phyloP scores from a whole-genome alignment of 2,329 filamentous ascomycete genomes.

The Fusarium sp. region DNA sequence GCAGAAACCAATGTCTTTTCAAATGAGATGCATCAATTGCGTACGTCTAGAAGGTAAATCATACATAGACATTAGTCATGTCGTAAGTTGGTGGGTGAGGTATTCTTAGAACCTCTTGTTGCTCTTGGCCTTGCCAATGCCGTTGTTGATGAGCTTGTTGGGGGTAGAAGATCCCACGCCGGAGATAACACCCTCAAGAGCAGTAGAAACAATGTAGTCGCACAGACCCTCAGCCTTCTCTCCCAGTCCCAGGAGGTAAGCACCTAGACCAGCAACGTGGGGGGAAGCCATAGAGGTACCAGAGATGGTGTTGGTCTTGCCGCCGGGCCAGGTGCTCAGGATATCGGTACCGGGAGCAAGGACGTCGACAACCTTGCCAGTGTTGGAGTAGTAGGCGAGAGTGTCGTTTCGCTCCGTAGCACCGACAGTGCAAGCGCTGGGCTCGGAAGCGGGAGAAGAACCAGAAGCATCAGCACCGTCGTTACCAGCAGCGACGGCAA shows the following conservation, averaged over 20 bases:
- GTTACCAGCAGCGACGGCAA: slow-evolving; percentile 72
- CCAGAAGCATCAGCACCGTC: slow-evolving; percentile 59
- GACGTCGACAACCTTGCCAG: slow-evolving; percentile 64
- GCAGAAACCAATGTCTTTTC: too few relatives aligned
- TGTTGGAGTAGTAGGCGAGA: slow-evolving; percentile 68
- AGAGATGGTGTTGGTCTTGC: slow-evolving; percentile 58
- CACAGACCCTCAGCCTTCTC: slow-evolving; percentile 40
- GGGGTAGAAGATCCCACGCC: slow-evolving; percentile 29
- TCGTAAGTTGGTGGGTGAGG: not conserved
- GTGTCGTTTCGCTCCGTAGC: slow-evolving; percentile 60
- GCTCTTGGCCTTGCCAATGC: slow-evolving; percentile 21
- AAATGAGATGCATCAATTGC: not conserved
- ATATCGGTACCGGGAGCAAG: slow-evolving; percentile 66
- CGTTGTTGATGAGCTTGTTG: slow-evolving; percentile 44
- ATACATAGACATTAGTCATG: not conserved
- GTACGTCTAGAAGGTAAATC: slow-evolving; percentile 24
- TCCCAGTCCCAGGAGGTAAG: slow-evolving; percentile 59
- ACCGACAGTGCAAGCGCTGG: slow-evolving; percentile 68
- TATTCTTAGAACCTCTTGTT: not conserved
- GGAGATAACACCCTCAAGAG: slow-evolving; percentile 28
- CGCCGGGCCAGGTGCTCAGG: slow-evolving; percentile 64
- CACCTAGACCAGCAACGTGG: slow-evolving; percentile 60
- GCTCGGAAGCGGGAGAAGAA: slow-evolving; percentile 65
- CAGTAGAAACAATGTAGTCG: slow-evolving; percentile 38
- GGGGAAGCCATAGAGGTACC: slow-evolving; percentile 64